phyloP scores from a whole-genome alignment of 257 asterid species.

The Orobanche coerulescens region DNA sequence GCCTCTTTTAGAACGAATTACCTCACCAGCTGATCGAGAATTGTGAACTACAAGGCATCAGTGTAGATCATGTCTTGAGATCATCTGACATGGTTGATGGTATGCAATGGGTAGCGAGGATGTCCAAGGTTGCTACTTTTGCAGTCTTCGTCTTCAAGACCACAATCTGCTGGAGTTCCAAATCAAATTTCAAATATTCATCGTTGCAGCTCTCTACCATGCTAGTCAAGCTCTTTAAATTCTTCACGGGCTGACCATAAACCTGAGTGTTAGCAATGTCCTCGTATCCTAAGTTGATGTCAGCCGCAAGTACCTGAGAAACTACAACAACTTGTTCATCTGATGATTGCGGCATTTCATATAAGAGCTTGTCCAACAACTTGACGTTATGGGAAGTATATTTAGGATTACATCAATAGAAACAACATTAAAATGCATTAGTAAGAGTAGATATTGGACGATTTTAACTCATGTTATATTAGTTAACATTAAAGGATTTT shows the following conservation, averaged over 20 bases:
- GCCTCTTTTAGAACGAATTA: too few species aligned
- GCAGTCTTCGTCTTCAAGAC: conserved; percentile 64
- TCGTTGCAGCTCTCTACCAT: conserved; percentile 82
- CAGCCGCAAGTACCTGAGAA: conserved; percentile 97
- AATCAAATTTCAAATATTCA: conserved; percentile 67
- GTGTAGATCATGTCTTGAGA: conserved; percentile 34
- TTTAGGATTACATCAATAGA: too few species aligned
- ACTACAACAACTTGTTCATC: conserved; percentile 87
- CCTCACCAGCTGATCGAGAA: background rate
- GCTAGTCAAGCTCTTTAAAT: conserved; percentile 68
- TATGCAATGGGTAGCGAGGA: conserved; percentile 75
- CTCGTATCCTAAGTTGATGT: conserved; percentile 85
- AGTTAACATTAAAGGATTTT: too few species aligned
- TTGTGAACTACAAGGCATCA: background rate
- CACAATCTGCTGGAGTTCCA: conserved; percentile 85
- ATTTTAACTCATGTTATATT: too few species aligned
- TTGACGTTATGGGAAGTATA: too few species aligned
- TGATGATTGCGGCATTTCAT: conserved; percentile 65
- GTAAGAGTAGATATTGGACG: too few species aligned
- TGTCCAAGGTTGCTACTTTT: conserved; percentile 79
- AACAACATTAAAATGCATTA: too few species aligned
- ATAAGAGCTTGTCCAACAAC: conserved; percentile 80
- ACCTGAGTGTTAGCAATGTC: conserved; percentile 96
- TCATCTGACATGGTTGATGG: conserved; percentile 78
- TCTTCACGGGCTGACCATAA: conserved; percentile 69